Base-by-base conservation (phyloP, 2,329 filamentous ascomycete genomes). In the Lasiodiplodia theobromae region DNA sequence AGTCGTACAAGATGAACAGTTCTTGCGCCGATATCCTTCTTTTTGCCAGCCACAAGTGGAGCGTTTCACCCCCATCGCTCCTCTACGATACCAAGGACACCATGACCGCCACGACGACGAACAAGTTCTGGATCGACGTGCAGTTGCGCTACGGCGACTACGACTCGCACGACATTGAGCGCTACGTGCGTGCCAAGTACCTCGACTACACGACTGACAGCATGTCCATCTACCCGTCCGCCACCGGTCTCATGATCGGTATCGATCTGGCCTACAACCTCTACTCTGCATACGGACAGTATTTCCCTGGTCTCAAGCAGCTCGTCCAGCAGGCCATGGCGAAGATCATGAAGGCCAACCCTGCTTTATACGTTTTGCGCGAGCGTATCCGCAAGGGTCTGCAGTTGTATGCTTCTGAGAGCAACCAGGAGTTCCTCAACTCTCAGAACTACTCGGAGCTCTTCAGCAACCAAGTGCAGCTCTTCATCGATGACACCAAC, bases 1-100 rank as follows among this genome's bases (percentile, higher is more conserved):
- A 99, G 83, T 97, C 94, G 4, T 99, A 99, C 88, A 99, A 99
- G 88, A 99, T 99, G 96, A 99, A 99, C 86, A 97, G 94, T 76
- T 98, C 95, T 69, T 98, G 96, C 76, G 96, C 96, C 4, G 96
- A 99, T 80, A 97, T 99, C 71, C 86, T 98, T 67, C 87, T 99
- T 11, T 99, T 99, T 77, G 95, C 96, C 47, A 97, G 92, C 72
- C 96, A 98, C 84, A 99, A 98, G 80, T 99, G 96, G 96, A 98
- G 97, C 71, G 94, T 99, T 65, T 97, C 94, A 0, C 87, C 93
- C 2, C 96, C 96, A 1, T 98, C 95, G 3, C 88, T 97, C 74
- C 84, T 99, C 3, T 97, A 96, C 77, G 96, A 99, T 74, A 97
- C 93, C 64, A 98, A 98, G 84, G 96, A 99, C 77, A 89, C 92